phyloP scores from a whole-genome alignment of 2,329 filamentous ascomycete genomes.

The Pseudocercospora musae region DNA sequence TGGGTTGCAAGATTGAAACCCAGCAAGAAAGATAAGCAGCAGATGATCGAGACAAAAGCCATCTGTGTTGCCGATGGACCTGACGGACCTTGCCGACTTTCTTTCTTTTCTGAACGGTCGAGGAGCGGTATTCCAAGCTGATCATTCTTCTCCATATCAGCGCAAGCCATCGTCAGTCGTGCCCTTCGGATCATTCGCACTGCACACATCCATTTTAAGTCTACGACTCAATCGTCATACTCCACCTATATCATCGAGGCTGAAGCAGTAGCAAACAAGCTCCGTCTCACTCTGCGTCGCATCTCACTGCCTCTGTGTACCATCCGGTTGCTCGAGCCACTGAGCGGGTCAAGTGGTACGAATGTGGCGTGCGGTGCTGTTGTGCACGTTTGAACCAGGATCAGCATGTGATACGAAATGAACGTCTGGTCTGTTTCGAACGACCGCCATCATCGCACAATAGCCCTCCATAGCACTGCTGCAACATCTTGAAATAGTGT shows the following conservation, averaged over 20 bases:
- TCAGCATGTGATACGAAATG: background rate
- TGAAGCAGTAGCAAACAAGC: slow-evolving; percentile 1
- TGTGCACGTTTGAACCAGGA: background rate
- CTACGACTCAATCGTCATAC: background rate
- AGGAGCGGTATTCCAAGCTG: background rate
- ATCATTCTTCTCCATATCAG: background rate
- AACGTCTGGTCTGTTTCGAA: background rate
- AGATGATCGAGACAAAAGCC: background rate
- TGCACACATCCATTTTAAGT: background rate
- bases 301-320: background rate
- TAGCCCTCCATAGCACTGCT: background rate
- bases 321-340: background rate
- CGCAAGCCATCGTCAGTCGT: background rate
- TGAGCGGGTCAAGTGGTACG: background rate
- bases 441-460: background rate
- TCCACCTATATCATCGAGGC: background rate
- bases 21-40: background rate
- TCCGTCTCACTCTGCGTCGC: background rate
- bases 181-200: background rate
- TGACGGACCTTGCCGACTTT: background rate
- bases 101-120: background rate
- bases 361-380: background rate
- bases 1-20: background rate
- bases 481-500: background rate
- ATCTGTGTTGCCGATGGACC: background rate